Percentiles rank a stretch among this genome's conserved stretches.
phyloP scores from a whole-genome alignment of 345 rosid genomes.

The Dimocarpus longan region DNA sequence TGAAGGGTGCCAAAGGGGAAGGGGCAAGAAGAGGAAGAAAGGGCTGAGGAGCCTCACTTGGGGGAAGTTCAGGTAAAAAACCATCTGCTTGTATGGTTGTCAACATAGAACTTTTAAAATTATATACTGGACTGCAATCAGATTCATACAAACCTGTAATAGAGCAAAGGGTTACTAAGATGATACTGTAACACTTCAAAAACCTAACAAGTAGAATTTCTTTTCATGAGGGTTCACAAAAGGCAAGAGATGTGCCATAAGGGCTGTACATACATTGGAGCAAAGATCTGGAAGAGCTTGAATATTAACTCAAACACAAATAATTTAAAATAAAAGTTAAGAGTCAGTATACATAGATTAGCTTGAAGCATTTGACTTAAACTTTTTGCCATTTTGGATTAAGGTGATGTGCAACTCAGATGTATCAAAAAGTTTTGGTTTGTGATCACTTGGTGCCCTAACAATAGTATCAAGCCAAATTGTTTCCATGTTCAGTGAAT shows the following conservation, averaged over 20 bases:
- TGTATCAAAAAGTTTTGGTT: too few species aligned
- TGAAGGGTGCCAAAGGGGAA: conserved; percentile 80
- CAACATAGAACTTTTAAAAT: conserved; percentile 20
- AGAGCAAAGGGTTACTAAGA: conserved; percentile 14
- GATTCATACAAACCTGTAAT: conserved; percentile 56
- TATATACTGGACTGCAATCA: conserved; percentile 29
- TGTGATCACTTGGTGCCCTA: not conserved
- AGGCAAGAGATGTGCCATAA: not conserved
- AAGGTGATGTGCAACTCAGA: too few species aligned
- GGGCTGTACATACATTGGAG: not conserved
- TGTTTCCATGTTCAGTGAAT: not conserved
- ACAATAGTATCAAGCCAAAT: not conserved
- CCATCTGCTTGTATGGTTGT: conserved; percentile 31
- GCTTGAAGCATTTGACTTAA: not conserved
- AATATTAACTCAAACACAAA: too few species aligned
- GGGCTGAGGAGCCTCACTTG: conserved; percentile 75
- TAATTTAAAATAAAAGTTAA: too few species aligned
- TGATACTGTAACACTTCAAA: not conserved
- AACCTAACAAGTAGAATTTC: not conserved
- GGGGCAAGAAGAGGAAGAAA: conserved; percentile 91
- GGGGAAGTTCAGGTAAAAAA: conserved; percentile 70
- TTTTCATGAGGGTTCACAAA: not conserved
- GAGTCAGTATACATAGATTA: not conserved
- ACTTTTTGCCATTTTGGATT: not conserved
- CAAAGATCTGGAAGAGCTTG: not conserved